A percentile compares a stretch with the other conserved stretches of the same genome.
These are phyloP conservation scores for Moesziomyces sp. DNA, from an alignment of 1,284 basidiomycete species.

Conservation along the genomic window DNA sequence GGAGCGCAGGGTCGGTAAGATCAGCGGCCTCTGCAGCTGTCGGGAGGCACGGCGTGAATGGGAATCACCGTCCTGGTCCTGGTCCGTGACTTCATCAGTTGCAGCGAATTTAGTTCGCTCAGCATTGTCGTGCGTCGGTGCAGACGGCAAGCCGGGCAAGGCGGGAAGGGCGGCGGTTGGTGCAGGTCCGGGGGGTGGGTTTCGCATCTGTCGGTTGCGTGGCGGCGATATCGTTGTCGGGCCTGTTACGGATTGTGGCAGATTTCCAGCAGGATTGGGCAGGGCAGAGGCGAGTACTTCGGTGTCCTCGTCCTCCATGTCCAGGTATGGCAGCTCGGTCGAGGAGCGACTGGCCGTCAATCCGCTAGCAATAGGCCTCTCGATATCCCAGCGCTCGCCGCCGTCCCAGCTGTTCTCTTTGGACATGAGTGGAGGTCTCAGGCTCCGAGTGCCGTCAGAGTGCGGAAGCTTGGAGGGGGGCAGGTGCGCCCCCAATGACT, in stretches of 20 bases:
- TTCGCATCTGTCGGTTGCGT: slow-evolving; percentile 9
- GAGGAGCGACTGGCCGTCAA: not conserved
- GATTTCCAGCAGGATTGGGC: not conserved
- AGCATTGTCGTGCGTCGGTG: not conserved
- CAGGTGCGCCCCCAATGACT: not conserved
- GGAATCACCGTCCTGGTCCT: not conserved
- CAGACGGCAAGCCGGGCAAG: slow-evolving; percentile 3
- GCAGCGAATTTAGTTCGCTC: slow-evolving; percentile 5
- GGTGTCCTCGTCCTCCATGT: slow-evolving; percentile 19
- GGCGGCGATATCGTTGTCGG: slow-evolving; percentile 4
- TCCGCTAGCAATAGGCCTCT: slow-evolving; percentile 5
- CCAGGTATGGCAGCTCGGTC: slow-evolving; percentile 23
- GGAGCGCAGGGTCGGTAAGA: slow-evolving; percentile 29
- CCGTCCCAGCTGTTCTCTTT: slow-evolving; percentile 42
- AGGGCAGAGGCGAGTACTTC: slow-evolving; percentile 2
- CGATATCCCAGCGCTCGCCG: slow-evolving; percentile 22
- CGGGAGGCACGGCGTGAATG: slow-evolving; percentile 4
- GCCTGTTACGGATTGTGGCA: not conserved
- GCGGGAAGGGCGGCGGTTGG: slow-evolving; percentile 28
- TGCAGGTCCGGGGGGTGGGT: slow-evolving; percentile 32
- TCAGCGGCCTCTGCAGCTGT: slow-evolving; percentile 24
- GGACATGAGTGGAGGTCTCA: slow-evolving; percentile 1
- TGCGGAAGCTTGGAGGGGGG: not conserved
- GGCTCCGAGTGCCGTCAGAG: not conserved
- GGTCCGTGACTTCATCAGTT: slow-evolving; percentile 3